Evolutionary conservation across 352 stramenopile species (phyloP).

Genomic region (Phytophthora brassicae): DNA sequence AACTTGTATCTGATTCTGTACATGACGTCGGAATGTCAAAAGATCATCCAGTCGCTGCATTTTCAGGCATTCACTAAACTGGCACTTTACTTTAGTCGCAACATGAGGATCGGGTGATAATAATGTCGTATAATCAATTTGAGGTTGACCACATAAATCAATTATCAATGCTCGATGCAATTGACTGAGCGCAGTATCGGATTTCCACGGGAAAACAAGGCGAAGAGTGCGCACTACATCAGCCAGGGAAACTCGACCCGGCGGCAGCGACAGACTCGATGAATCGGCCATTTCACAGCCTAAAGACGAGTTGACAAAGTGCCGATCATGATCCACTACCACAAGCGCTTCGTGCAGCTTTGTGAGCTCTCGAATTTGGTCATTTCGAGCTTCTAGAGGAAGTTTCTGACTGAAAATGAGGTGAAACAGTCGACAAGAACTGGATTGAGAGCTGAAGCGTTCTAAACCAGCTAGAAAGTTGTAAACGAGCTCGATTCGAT

Average conservation of each 20-base stretch:
- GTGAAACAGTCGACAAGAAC: constrained; percentile 57
- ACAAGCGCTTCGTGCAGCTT: constrained; percentile 51
- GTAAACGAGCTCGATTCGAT: constrained; percentile 63
- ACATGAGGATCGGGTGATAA: constrained; percentile 19
- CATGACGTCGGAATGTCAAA: constrained; percentile 39
- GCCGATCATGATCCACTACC: constrained; percentile 52
- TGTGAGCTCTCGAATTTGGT: constrained; percentile 47
- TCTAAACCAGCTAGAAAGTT: constrained; percentile 54
- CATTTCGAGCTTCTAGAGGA: constrained; percentile 44
- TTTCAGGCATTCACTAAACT: constrained; percentile 48
- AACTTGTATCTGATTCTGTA: constrained; percentile 9
- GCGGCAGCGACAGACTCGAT: not conserved
- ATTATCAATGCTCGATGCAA: constrained; percentile 49
- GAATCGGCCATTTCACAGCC: not conserved
- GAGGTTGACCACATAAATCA: constrained; percentile 37
- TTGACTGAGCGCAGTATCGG: constrained; percentile 37
- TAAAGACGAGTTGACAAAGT: constrained; percentile 12
- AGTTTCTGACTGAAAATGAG: constrained; percentile 49
- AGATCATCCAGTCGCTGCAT: constrained; percentile 68
- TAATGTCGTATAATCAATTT: constrained; percentile 51
- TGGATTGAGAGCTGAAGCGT: constrained; percentile 40
- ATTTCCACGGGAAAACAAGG: constrained; percentile 67
- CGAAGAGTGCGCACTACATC: constrained; percentile 50
- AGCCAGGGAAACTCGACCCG: constrained; percentile 39
- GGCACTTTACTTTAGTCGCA: constrained; percentile 1